phyloP scores from a whole-genome alignment of 2,329 filamentous ascomycete species.

The Didymella exigua region DNA sequence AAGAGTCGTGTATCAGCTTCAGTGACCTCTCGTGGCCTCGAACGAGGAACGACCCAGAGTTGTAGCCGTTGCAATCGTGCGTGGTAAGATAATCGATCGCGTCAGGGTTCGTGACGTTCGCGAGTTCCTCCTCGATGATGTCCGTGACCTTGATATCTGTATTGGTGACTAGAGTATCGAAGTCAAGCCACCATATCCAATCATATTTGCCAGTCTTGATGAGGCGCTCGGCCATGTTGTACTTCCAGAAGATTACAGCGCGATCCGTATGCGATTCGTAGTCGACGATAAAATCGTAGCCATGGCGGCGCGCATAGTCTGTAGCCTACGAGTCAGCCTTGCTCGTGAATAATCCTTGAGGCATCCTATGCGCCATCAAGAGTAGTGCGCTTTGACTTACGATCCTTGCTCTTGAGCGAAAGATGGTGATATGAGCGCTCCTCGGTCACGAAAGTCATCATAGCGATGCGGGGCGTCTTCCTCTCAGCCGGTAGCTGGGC shows the following conservation, averaged over 20 bases:
- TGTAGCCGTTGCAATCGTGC: conserved; percentile 49
- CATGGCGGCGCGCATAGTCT: conserved; percentile 50
- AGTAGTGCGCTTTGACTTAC: conserved; percentile 25
- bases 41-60: conserved; percentile 49
- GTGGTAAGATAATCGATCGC: conserved; percentile 48
- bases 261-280: conserved; percentile 44
- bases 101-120: conserved; percentile 36
- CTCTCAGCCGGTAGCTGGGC: conserved; percentile 14
- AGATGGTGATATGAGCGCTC: conserved; percentile 46
- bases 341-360: neutral
- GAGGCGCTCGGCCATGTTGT: conserved; percentile 47
- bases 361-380: neutral
- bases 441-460: conserved; percentile 47
- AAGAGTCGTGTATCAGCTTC: conserved; percentile 41
- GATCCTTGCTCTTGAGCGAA: conserved; percentile 47
- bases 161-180: conserved; percentile 51
- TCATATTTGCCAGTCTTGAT: conserved; percentile 44
- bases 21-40: conserved; percentile 45
- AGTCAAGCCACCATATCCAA: conserved; percentile 54
- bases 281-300: conserved; percentile 49
- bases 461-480: conserved; percentile 36
- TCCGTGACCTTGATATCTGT: conserved; percentile 44
- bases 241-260: conserved; percentile 46
- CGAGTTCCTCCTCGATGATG: conserved; percentile 44
- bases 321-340: neutral